Conservation (phyloP, 2,329 filamentous ascomycete species). For the Aspergillus novoparasiticus region DNA sequence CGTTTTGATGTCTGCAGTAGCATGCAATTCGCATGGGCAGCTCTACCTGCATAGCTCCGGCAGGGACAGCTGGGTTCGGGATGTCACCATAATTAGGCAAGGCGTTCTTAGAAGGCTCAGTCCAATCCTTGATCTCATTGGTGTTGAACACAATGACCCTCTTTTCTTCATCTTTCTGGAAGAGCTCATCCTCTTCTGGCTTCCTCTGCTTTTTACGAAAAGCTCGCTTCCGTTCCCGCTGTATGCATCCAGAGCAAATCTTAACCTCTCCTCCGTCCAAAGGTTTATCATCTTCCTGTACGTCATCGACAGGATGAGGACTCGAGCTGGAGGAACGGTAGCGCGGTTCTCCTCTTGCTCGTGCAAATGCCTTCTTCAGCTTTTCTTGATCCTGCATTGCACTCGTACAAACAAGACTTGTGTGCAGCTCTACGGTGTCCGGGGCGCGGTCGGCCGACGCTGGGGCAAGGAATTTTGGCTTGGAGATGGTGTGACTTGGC, state of each 20-base stretch:
- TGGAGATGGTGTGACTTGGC: conserved; percentile 88
- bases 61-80: conserved; percentile 38
- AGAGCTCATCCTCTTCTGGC: conserved; percentile 86
- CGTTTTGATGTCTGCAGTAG: conserved; percentile 92
- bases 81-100: conserved; percentile 47
- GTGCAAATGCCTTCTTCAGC: conserved; percentile 66
- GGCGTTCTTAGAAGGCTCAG: conserved; percentile 60
- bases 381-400: conserved; percentile 77
- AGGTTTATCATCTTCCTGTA: conserved; percentile 70
- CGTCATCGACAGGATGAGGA: conserved; percentile 48
- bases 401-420: conserved; percentile 86
- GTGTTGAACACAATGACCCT: conserved; percentile 91
- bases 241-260: conserved; percentile 90
- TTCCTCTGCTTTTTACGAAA: conserved; percentile 92
- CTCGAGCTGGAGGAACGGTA: conserved; percentile 44
- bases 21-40: conserved; percentile 95
- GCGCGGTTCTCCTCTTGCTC: conserved; percentile 49
- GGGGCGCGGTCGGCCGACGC: conserved; percentile 64
- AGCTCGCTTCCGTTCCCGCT: conserved; percentile 85
- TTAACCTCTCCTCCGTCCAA: conserved; percentile 90
- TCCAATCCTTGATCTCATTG: conserved; percentile 82
- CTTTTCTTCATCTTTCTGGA: conserved; percentile 76
- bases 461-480: conserved; percentile 85
- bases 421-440: conserved; percentile 78
- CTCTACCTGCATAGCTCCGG: conserved; percentile 73